Evolutionary conservation across 2,329 filamentous ascomycete species (phyloP), one percentile per base, ranked within the genome.

Genomic region (Fusarium pseudonygamai): DNA sequence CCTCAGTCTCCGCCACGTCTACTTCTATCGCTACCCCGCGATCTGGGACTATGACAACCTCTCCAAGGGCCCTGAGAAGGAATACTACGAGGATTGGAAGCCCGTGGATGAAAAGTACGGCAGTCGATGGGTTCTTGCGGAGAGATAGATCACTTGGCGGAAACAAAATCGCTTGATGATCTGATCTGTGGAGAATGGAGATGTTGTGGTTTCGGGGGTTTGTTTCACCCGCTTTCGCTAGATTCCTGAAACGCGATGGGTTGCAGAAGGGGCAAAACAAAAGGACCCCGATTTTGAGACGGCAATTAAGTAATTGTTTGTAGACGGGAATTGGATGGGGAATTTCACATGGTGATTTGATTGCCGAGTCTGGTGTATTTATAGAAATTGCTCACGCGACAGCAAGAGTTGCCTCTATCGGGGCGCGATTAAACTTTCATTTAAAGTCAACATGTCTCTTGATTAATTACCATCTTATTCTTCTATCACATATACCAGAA

Each of bases 61-160:
- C 10, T 28, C 3, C 11, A n/a, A 49, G 16, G 24, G 34, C 24
- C 37, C 26, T 13, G 37, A 26, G 37, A 45, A 57, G 52, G 22
- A 26, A 22, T 32, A 13, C 7, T 34, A 22, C 7, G 18, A 34
- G 13, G 7, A 32, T 13, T 45, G 22, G 37, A 26, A 32, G 28
- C 22, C 28, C 7, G 12, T 34, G 6, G 28, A 57, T 12, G 13
- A 43, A 8, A 20, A 15, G 5, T 12, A 43, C 37, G 52, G 52
- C 6, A 43, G 52, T 22, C 18, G 11, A 49, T 49, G 40, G 55
- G 55, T 12, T 34, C 8, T 49, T 36, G 56, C 22, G 30, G 40
- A 37, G 56, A 30, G 26, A 49, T 49, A 28, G 26, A 50, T 59
- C 20, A n/a, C 56, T 50, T 59, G 56, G 56, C 12, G 32, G 56